Evolutionary conservation across 1,284 basidiomycete species (phyloP), one percentile per base, ranked within the genome.

Genomic region (Ustilago shanxiensis): DNA sequence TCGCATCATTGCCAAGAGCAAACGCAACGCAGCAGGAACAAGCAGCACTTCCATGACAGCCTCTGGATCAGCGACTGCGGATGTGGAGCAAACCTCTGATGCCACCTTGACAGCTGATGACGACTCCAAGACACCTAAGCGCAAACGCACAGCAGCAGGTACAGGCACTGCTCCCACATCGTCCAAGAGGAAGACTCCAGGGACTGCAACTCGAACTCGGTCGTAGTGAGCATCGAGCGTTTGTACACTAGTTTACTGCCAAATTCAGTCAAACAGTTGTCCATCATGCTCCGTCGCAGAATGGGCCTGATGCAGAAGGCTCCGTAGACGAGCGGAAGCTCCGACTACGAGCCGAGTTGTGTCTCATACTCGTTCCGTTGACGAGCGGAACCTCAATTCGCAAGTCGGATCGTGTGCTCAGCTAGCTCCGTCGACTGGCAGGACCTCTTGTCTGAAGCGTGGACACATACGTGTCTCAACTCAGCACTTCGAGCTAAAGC

Each of bases 1-100:
- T 28, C 62, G 78, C 11, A 82, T 84, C 53, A 62, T 83, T 29
- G 75, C 79, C 20, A 75, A 77, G 45, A 57, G 53, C 53, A 77
- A 77, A 20, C 54, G 68, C 10, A 44, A 58, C 11, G 55, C 45
- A n/a, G 56, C 55, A 0, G 45, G 24, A 4, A 31, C 56, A 28
- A 44, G 26, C 28, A 47, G 22, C 28, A 11, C 39, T 10, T 22
- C 47, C 3, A n/a, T 28, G 16, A 37, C 49, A n/a, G 16, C 49
- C 47, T 26, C 44, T 39, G 57, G 45, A 31, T 6, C 44, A 11
- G 29, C 35, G 18, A 14, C 29, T 16, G 26, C 45, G 11, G 59
- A 44, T 9, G 60, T 55, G n/a, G 53, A 54, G 41, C 24, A 26
- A 24, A 58, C 47, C 20, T 20, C 41, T 7, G 58, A 60, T 10